Base-by-base conservation (phyloP, 352 stramenopile genomes). In the Phytophthora megakarya region DNA sequence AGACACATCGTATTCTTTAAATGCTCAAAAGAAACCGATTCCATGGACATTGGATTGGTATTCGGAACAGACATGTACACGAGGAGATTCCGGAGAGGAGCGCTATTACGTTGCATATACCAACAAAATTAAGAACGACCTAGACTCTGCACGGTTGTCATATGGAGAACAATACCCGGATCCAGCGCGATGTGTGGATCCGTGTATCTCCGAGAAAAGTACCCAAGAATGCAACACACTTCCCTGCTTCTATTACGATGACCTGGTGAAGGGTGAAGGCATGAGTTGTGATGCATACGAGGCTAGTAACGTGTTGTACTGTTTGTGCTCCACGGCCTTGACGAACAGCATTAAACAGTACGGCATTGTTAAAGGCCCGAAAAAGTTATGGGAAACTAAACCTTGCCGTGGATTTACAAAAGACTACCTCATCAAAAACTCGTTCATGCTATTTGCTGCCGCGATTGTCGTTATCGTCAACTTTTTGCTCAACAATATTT, bases 391-490 rank as follows among this genome's bases (percentile, higher is more conserved):
- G 71, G 22, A 74, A 2, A 61, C 74, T 11, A 12, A 70, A 0
- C 76, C 76, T 6, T 86, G 76, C 38, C 74, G 71, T 19, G 62
- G 53, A n/a, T 86, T 72, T 52, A 78, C 76, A 23, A 71, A 60
- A 21, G 66, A 78, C 42, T 86, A 81, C 48, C 55, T 84, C 7
- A 49, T 65, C 5, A 86, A 83, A 56, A 86, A 81, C 40, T 56
- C 52, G 11, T 69, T 86, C 18, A 76, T 81, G n/a, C 35, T 86
- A 8, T 42, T 74, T 1, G 74, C 76, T 18, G 74, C 76, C 9
- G 61, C 40, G 2, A 69, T 78, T 15, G 75, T 86, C 2, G 73
- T 86, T 10, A 52, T 78, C 13, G 75, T 86, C n/a, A 84, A 89
- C 48, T 60, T 77, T 22, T 33, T 80, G 38, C 61, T 89, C 3